Evolutionary conservation across 1,139 yeast genomes (phyloP).

Genomic region (Candida albicans): DNA sequence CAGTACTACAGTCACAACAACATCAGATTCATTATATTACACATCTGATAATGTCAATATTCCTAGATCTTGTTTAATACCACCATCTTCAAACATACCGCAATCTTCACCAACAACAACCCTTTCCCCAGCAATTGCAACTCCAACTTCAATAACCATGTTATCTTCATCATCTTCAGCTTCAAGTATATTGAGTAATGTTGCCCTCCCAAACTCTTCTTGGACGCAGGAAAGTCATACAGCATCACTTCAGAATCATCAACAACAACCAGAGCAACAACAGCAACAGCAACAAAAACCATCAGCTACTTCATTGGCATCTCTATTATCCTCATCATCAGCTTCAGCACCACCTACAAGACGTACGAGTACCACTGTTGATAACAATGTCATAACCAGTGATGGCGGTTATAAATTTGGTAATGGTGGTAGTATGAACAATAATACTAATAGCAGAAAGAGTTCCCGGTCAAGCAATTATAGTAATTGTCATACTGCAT

Average conservation of each 20-base stretch:
- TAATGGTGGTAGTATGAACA: constrained; percentile 1
- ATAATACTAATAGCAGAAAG: constrained; percentile 3
- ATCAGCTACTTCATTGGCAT: neutral
- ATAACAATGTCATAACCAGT: no score
- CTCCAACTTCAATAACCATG: constrained; percentile 2
- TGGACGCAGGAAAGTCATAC: constrained; percentile 1
- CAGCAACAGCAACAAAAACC: neutral
- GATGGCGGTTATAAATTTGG: no score
- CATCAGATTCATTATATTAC: constrained; percentile 1
- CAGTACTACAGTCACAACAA: no score
- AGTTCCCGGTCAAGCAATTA: constrained; percentile 1
- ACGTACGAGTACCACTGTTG: no score
- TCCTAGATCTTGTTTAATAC: constrained; percentile 7
- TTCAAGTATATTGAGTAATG: neutral
- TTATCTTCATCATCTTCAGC: constrained; percentile 1
- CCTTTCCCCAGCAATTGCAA: neutral
- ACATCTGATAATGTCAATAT: constrained; percentile 6
- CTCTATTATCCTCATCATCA: neutral
- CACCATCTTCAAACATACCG: constrained; percentile 4
- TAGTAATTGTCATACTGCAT: neutral
- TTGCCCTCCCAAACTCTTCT: constrained; percentile 1
- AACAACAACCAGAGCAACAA: neutral
- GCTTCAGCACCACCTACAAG: neutral
- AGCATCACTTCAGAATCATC: neutral
- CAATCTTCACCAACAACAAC: constrained; percentile 1